phyloP scores from a whole-genome alignment of 2,329 filamentous ascomycete species.

The Xenoacremonium recifei region DNA sequence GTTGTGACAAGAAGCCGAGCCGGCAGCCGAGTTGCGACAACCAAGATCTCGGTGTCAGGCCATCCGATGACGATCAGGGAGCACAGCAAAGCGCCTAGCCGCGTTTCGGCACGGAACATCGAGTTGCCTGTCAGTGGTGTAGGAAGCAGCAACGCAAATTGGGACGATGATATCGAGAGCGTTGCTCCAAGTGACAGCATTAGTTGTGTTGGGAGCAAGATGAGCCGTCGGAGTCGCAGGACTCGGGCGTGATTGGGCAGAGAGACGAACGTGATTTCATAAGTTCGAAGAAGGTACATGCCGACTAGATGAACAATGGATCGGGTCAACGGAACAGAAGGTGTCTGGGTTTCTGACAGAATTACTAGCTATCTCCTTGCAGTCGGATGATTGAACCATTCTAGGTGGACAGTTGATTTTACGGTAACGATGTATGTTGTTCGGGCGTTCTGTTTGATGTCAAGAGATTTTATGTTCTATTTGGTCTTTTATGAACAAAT shows the following conservation, averaged over 20 bases:
- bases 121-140: slow-evolving; percentile 41
- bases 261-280: too few relatives aligned
- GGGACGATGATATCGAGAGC: slow-evolving; percentile 51
- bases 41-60: slow-evolving; percentile 17
- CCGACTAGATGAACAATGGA: too few relatives aligned
- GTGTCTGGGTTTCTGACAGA: neutral
- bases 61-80: slow-evolving; percentile 18
- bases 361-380: neutral
- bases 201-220: slow-evolving; percentile 52
- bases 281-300: too few relatives aligned
- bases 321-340: too few relatives aligned
- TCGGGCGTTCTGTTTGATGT: too few relatives aligned
- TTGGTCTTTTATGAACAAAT: too few relatives aligned
- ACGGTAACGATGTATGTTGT: too few relatives aligned
- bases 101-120: slow-evolving; percentile 32
- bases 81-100: slow-evolving; percentile 22
- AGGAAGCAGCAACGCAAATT: slow-evolving; percentile 39
- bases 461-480: too few relatives aligned
- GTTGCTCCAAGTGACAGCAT: slow-evolving; percentile 62
- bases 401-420: too few relatives aligned
- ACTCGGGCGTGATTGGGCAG: too few relatives aligned
- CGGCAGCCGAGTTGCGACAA: slow-evolving; percentile 24
- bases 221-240: slow-evolving; percentile 24
- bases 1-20: slow-evolving; percentile 30
- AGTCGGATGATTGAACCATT: too few relatives aligned